phyloP scores from a whole-genome alignment of 495 filamentous ascomycete species.

The Talaromyces borbonicus region DNA sequence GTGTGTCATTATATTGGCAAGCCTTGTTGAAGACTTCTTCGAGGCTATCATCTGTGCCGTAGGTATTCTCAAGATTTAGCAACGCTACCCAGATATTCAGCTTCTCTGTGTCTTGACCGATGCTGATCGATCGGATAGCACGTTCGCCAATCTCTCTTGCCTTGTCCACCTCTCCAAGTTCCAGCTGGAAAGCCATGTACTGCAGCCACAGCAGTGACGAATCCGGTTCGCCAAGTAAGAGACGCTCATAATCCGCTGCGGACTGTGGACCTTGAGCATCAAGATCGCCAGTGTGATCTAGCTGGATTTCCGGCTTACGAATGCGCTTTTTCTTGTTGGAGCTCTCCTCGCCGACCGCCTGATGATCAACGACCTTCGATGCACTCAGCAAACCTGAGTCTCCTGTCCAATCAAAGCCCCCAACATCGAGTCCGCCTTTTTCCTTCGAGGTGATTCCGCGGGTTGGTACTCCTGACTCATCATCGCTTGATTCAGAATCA shows the following conservation, averaged over 20 bases:
- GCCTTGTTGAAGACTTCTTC: conserved; percentile 86
- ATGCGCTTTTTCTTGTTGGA: conserved; percentile 62
- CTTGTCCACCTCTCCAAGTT: conserved; percentile 75
- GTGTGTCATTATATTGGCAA: conserved; percentile 85
- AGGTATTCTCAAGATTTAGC: conserved; percentile 87
- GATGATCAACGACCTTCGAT: conserved; percentile 26
- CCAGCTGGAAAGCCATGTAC: conserved; percentile 95
- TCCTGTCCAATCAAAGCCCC: conserved; percentile 84
- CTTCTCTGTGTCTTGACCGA: conserved; percentile 80
- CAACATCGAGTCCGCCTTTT: conserved; percentile 54
- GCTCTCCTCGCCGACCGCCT: conserved; percentile 40
- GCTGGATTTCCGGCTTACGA: conserved; percentile 67
- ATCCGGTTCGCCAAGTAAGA: conserved; percentile 84
- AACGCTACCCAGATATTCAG: conserved; percentile 90
- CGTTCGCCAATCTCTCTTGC: conserved; percentile 83
- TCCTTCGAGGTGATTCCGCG: conserved; percentile 16
- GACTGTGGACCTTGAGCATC: conserved; percentile 87
- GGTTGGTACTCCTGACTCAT: conserved; percentile 23
- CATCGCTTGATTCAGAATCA: conserved; percentile 29
- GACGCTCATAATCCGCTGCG: conserved; percentile 81
- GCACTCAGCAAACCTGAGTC: conserved; percentile 18
- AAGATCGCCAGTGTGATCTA: conserved; percentile 81
- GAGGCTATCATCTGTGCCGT: conserved; percentile 74
- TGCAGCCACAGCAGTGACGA: conserved; percentile 82
- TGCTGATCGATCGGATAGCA: conserved; percentile 78